Percentiles rank a stretch among this genome's conserved stretches.
Evolutionary conservation across 106 monocot genomes (phyloP).

Genomic region (Allium sativum): DNA sequence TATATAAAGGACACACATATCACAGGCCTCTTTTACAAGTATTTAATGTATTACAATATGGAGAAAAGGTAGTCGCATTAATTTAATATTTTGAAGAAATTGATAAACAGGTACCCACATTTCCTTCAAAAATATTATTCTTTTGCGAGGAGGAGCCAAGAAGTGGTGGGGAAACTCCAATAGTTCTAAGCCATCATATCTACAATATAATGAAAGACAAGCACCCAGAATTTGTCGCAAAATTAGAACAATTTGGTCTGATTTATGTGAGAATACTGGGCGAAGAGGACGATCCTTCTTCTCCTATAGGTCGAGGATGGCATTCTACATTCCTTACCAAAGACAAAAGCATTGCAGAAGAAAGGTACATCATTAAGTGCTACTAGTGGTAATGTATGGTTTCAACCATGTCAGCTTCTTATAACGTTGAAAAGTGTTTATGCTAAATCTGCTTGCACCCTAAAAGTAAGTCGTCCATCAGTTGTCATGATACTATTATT

Average conservation of each 20-base stretch:
- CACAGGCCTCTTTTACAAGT: too few relatives aligned
- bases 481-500: too few relatives aligned
- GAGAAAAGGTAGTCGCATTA: too few relatives aligned
- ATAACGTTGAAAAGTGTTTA: too few relatives aligned
- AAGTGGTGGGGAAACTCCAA: constrained; percentile 88
- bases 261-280: constrained; percentile 56
- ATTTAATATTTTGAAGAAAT: too few relatives aligned
- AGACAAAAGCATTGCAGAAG: constrained; percentile 58
- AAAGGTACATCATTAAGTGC: constrained; percentile 41
- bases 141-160: constrained; percentile 81
- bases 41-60: too few relatives aligned
- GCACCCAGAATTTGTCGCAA: constrained; percentile 65
- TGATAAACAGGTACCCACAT: constrained; percentile 46
- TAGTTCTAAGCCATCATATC: constrained; percentile 64
- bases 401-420: neutral
- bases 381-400: neutral
- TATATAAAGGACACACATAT: too few relatives aligned
- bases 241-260: constrained; percentile 60
- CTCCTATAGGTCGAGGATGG: constrained; percentile 89
- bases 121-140: constrained; percentile 70
- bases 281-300: constrained; percentile 72
- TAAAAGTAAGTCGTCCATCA: too few relatives aligned
- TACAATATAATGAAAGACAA: constrained; percentile 62
- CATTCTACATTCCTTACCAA: constrained; percentile 83
- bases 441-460: too few relatives aligned